phyloP scores from a whole-genome alignment of 2,329 filamentous ascomycete genomes.

The Alternaria arbusti region DNA sequence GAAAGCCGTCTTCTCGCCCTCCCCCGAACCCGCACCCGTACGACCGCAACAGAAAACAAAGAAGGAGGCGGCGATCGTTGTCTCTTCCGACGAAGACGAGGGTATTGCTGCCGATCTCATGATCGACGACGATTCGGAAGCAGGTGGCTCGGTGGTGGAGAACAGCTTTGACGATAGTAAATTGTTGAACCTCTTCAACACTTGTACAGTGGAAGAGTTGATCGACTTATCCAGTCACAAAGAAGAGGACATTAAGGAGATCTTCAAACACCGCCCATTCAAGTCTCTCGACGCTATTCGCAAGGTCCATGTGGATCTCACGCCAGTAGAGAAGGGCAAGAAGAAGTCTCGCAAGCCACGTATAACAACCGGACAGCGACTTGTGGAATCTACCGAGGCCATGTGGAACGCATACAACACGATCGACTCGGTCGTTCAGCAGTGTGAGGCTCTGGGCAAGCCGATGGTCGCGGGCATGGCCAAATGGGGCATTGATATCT shows the following conservation, averaged over 20 bases:
- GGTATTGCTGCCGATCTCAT: conserved; percentile 44
- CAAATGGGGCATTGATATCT: conserved; percentile 71
- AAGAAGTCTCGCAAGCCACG: conserved; percentile 49
- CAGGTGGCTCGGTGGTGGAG: conserved; percentile 40
- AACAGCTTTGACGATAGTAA: conserved; percentile 54
- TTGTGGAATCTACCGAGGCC: conserved; percentile 70
- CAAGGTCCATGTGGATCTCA: conserved; percentile 59
- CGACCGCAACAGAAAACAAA: conserved; percentile 25
- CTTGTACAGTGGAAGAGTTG: conserved; percentile 75
- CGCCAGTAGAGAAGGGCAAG: conserved; percentile 38
- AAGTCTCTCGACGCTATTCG: conserved; percentile 68
- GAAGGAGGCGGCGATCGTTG: conserved; percentile 19
- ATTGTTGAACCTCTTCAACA: conserved; percentile 84
- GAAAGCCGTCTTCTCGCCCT: conserved; percentile 42
- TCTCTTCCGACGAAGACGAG: conserved; percentile 42
- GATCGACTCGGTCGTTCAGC: conserved; percentile 79
- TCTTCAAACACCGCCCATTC: conserved; percentile 81
- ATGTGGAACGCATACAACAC: conserved; percentile 83
- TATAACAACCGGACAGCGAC: conserved; percentile 67
- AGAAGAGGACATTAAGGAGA: conserved; percentile 69
- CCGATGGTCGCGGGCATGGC: conserved; percentile 70
- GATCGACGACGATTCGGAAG: conserved; percentile 54
- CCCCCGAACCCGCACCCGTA: conserved; percentile 21
- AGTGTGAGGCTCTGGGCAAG: conserved; percentile 76
- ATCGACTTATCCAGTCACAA: conserved; percentile 81